A percentile compares a stretch with the other conserved stretches of the same genome.
These are phyloP conservation scores for Hypoxylon crocopeplum DNA, from an alignment of 495 filamentous ascomycete genomes.

Conservation along the genomic window DNA sequence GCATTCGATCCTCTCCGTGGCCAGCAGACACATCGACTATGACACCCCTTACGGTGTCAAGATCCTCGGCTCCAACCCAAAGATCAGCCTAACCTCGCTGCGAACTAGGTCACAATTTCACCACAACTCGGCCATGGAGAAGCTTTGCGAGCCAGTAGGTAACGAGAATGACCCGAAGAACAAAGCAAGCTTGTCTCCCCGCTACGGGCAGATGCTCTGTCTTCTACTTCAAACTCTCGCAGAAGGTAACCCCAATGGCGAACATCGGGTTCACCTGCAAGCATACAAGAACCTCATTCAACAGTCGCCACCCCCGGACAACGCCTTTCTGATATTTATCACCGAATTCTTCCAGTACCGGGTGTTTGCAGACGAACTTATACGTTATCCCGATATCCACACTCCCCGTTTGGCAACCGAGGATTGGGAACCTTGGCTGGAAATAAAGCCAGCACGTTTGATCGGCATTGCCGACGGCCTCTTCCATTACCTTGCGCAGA, in stretches of 20 bases:
- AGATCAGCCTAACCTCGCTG: conserved; percentile 50
- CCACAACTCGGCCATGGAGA: conserved; percentile 65
- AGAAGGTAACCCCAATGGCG: conserved; percentile 76
- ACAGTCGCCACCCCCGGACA: conserved; percentile 63
- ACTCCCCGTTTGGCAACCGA: conserved; percentile 60
- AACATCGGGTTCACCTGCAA: conserved; percentile 82
- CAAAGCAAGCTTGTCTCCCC: conserved; percentile 67
- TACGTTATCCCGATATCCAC: conserved; percentile 65
- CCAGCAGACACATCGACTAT: conserved; percentile 79
- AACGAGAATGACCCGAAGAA: conserved; percentile 50
- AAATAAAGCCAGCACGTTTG: conserved; percentile 78
- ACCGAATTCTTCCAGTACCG: conserved; percentile 94
- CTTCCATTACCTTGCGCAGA: conserved; percentile 79
- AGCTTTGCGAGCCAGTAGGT: conserved; percentile 57
- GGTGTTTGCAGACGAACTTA: conserved; percentile 81
- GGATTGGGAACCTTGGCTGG: conserved; percentile 69
- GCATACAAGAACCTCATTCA: conserved; percentile 76
- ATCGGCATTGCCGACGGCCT: conserved; percentile 89
- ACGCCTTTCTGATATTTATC: conserved; percentile 79
- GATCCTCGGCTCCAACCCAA: conserved; percentile 51
- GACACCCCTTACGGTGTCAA: conserved; percentile 56
- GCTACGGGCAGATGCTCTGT: conserved; percentile 74
- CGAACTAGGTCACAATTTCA: conserved; percentile 60
- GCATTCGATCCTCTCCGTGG: conserved; percentile 89
- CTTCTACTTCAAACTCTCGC: conserved; percentile 82